phyloP scores from a whole-genome alignment of 495 filamentous ascomycete species.

The Penicillium longicatenatum region DNA sequence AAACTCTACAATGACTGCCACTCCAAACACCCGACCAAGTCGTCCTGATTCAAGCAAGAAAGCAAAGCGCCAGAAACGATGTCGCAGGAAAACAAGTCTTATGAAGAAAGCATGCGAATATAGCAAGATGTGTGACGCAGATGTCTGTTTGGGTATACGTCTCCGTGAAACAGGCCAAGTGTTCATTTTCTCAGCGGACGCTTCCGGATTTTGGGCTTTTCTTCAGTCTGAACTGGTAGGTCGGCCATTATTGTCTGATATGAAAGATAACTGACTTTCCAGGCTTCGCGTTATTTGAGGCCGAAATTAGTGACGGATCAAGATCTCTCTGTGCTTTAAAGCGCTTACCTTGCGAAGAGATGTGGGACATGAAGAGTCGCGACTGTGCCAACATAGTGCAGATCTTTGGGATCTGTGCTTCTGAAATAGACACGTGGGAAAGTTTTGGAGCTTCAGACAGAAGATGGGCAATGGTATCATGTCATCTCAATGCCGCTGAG shows the following conservation, averaged over 20 bases:
- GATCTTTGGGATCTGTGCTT: too few relatives aligned
- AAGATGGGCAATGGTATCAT: too few relatives aligned
- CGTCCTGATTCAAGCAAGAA: constrained; percentile 5
- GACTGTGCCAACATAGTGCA: too few relatives aligned
- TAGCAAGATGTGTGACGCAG: background rate
- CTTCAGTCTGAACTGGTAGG: background rate
- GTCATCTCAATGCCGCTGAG: too few relatives aligned
- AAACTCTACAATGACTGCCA: too few relatives aligned
- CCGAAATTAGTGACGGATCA: background rate
- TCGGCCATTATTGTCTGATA: background rate
- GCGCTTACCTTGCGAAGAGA: too few relatives aligned
- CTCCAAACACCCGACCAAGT: background rate
- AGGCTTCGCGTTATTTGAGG: background rate
- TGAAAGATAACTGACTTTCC: background rate
- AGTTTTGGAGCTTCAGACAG: too few relatives aligned
- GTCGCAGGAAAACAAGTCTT: background rate
- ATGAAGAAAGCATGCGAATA: background rate
- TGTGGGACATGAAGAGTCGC: too few relatives aligned
- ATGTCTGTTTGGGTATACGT: background rate
- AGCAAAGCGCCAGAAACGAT: constrained; percentile 25
- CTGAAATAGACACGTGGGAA: too few relatives aligned
- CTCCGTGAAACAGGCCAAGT: background rate
- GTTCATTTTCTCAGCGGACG: background rate
- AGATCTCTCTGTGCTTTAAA: too few relatives aligned
- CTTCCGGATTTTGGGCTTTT: background rate